Base-by-base conservation (phyloP, 1,139 yeast genomes). In the Ashbya aceris region DNA sequence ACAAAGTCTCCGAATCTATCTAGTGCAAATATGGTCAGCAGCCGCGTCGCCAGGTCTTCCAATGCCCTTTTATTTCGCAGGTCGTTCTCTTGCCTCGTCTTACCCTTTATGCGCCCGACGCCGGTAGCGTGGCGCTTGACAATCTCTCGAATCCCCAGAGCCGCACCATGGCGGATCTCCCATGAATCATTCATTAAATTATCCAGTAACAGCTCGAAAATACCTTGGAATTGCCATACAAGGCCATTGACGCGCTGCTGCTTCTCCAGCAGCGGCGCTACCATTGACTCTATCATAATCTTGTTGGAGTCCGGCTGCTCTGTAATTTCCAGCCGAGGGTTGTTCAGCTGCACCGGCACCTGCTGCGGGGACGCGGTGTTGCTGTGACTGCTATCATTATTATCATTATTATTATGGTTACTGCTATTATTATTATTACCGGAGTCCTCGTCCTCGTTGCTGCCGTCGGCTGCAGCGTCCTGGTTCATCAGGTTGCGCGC, bases 1-100 rank as follows among this genome's bases (percentile, higher is more conserved):
- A 93, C 95, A 61, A 85, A 93, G 65, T 93, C 99, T 43, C 97
- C 98, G 64, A 93, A 93, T 55, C 97, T 68, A 64, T 93, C 99
- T 44, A 91, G 70, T 3, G 96, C 93, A 64, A 93, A 86, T 14
- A 93, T 69, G 10, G 95, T 83, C 58, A 95, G 73, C 36, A 93
- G 61, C 47, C 96, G 73, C 27, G 94, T 87, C 1, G 95, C 83
- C 49, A 91, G 69, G 61, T 93, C 98, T 60, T 91, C 96, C 32
- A 93, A 69, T 45, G 91, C 83, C 30, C 71, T 74, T 20, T 70
- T 65, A 57, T 91, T 91, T 49, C 81, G 72, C 7, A 50, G 46
- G 50, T 78, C 76, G 57, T 93, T 93, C 48, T 83, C 85, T 30
- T 64, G 67, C 39, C 59, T 61, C 0, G 81, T 57, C 49, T 74